Conservation (phyloP, 129 eudicot species). For the Artemisia argyi region DNA sequence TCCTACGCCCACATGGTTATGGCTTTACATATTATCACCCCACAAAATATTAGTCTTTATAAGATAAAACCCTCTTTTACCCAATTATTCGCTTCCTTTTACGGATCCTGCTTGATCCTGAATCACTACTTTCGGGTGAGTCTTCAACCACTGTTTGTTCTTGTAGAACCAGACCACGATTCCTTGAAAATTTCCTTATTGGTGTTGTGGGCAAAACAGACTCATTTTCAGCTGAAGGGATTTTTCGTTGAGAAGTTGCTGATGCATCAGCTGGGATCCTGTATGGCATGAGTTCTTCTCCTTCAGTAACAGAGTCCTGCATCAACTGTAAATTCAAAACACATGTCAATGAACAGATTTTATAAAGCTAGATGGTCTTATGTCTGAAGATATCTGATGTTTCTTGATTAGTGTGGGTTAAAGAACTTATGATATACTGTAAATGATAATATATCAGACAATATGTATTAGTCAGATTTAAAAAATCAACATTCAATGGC, state of each 20-base stretch:
- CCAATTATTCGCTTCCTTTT: slow-evolving; percentile 50
- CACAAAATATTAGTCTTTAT: background rate
- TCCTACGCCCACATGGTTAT: background rate
- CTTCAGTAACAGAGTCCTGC: slow-evolving; percentile 53
- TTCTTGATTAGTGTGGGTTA: no score
- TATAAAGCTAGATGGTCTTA: background rate
- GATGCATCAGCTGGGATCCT: slow-evolving; percentile 39
- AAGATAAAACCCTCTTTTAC: slow-evolving; percentile 11
- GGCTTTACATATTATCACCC: slow-evolving; percentile 20
- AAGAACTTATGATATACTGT: background rate
- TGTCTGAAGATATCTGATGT: no score
- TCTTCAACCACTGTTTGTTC: slow-evolving; percentile 65
- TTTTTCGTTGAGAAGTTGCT: slow-evolving; percentile 24
- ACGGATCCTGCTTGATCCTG: slow-evolving; percentile 43
- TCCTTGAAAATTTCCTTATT: slow-evolving; percentile 68
- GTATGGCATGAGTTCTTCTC: slow-evolving; percentile 78
- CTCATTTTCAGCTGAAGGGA: slow-evolving; percentile 10
- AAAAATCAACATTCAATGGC: no score
- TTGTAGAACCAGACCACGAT: slow-evolving; percentile 75
- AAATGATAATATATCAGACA: background rate
- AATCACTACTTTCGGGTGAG: slow-evolving; percentile 61
- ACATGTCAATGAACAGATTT: slow-evolving; percentile 1
- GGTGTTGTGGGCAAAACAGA: slow-evolving; percentile 54
- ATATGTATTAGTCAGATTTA: no score
- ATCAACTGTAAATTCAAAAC: slow-evolving; percentile 47